Evolutionary conservation across 208 protist species (phyloP), one percentile per base, ranked within the genome.

Genomic region (Trichomonas vaginalis): DNA sequence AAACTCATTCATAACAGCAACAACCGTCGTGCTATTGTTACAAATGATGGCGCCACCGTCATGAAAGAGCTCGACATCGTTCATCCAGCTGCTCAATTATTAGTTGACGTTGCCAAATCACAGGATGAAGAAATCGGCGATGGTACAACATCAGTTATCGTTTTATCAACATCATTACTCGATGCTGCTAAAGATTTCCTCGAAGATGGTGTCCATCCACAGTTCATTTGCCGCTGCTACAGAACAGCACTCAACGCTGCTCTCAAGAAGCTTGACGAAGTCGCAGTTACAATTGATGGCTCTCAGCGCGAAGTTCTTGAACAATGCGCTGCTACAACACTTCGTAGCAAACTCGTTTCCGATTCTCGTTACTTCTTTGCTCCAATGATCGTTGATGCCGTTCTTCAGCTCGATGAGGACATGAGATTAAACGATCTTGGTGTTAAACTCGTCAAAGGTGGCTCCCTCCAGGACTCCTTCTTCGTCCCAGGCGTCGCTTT

Each of bases 11-110:
- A 99, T 88, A 96, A 97, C 80, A 62, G 95, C 23, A 70, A 70
- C 23, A 39, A 95, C 45, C 82, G 56, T 4, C 97, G 98, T 37
- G 97, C 98, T 42, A 99, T 99, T 48, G 99, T 99, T 96, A 99
- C 99, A 49, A 99, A 99, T 97, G 99, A 99, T 97, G 99, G 99
- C 80, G 99, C 99, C 2, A 99, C 99, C 23, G 99, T 99, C 79
- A 99, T 99, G 98, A 99, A 99, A 96, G 97, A 99, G 49, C 98
- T 99, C 32, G 99, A 99, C 96, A 99, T 99, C 97, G 99, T 99
- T 39, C 99, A 99, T 97, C 99, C 99, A 39, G 99, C 99, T 45
- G 99, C 99, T 42, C 97, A 98, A 95, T 98, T 98, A 48, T 97
- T 99, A 32, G 99, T 99, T 40, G 99, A 99, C 96, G 99, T 99